Conservation (phyloP, 139 green algal genomes). For the Bryopsis sp. region DNA sequence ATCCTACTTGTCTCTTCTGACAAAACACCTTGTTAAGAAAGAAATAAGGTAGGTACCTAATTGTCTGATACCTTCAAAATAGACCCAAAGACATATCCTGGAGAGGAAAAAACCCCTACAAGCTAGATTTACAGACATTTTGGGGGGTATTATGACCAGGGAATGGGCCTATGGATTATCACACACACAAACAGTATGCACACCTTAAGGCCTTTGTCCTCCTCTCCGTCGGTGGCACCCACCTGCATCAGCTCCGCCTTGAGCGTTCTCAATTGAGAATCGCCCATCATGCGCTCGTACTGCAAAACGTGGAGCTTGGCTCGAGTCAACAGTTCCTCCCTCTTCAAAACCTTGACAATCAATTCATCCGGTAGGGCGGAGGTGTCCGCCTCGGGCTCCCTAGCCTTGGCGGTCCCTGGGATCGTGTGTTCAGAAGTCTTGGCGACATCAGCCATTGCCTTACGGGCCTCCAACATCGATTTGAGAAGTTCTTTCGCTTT, state of each 20-base stretch:
- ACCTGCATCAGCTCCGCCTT: conserved; percentile 57
- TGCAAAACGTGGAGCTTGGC: conserved; percentile 70
- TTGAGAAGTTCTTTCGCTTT: conserved; percentile 52
- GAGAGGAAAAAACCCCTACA: too few species aligned
- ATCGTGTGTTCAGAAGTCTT: conserved; percentile 20
- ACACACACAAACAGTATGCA: too few species aligned
- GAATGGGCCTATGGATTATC: too few species aligned
- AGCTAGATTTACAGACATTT: too few species aligned
- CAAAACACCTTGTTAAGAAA: too few species aligned
- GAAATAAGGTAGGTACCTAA: too few species aligned
- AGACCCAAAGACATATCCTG: too few species aligned
- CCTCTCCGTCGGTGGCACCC: too few species aligned
- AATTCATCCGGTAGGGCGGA: conserved; percentile 42
- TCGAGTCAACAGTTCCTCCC: conserved; percentile 65
- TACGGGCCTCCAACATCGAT: conserved; percentile 56
- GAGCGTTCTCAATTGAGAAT: conserved; percentile 41
- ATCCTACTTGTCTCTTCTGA: too few species aligned
- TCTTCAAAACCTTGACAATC: conserved; percentile 53
- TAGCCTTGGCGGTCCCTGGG: conserved; percentile 16
- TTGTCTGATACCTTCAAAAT: too few species aligned
- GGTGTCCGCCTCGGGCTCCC: conserved; percentile 18
- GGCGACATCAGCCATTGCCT: conserved; percentile 41
- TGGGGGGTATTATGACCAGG: too few species aligned
- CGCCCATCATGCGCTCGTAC: conserved; percentile 45
- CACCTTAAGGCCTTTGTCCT: too few species aligned